Evolutionary conservation across 305 asterid genomes (phyloP), one percentile per base, ranked within the genome.

Genomic region (Fraxinus albicans): DNA sequence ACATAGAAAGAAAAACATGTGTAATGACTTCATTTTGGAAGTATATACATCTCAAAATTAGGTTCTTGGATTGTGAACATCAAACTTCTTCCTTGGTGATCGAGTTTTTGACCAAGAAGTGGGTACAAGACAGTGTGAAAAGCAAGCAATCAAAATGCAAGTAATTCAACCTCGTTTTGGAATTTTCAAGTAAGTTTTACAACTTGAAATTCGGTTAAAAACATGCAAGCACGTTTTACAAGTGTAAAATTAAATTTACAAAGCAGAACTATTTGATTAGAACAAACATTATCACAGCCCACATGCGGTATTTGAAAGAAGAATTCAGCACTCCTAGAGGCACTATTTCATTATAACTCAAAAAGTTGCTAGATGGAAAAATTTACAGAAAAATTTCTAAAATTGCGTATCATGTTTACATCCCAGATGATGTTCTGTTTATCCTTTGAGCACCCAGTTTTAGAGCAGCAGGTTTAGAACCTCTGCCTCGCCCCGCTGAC

Each of bases 391-490:
- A 7, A 82, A 29, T 72, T 53, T 80, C 82, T 53, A 42, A 82
- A 84, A 79, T 79, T 77, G 65, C 76, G 58, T 55, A 82, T 27
- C 86, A n/a, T n/a, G 80, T 29, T 90, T 90, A 90, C 88, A 74
- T 83, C 78, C 94, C 95, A 0, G 92, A 90, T 78, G 98, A 92
- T 78, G 98, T 90, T 84, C 98, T 88, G 89, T 93, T 93, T 86
- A 96, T 91, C 93, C 92, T 91, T 79, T 90, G 97, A 17, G 96
- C 99, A 81, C 99, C 99, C 83, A 96, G 84, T 87, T 73, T 92
- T 0, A 91, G 91, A 83, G 97, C 95, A 77, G 98, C 90, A 77
- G 95, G 80, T 89, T 94, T 96, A 8, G 83, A 74, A 21, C 89
- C 93, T 58, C 97, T 89, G 65, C 97, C 93, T 84, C 97, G 92